phyloP scores from a whole-genome alignment of 257 asterid species.

The Capsicum chinense region DNA sequence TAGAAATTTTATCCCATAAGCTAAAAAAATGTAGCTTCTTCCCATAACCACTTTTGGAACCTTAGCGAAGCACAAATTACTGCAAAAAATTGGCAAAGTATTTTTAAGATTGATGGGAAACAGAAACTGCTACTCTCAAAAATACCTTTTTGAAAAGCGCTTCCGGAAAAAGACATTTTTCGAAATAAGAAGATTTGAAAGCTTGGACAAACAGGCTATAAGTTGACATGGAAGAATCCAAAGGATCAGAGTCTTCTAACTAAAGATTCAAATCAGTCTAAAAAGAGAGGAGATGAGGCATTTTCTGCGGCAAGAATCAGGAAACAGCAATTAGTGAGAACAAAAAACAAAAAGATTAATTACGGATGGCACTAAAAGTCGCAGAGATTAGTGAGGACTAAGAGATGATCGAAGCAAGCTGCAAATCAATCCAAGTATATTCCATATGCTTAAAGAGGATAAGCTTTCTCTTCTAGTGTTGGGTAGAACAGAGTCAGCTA shows the following conservation, averaged over 20 bases:
- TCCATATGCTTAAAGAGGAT: not conserved
- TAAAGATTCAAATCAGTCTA: constrained; percentile 22
- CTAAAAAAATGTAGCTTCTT: not conserved
- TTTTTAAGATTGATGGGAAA: not conserved
- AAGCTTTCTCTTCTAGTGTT: not conserved
- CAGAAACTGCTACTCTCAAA: not conserved
- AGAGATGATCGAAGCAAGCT: constrained; percentile 15
- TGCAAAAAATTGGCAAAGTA: not conserved
- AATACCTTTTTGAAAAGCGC: not conserved
- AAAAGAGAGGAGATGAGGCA: not conserved
- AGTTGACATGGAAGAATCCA: not conserved
- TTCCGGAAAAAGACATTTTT: not conserved
- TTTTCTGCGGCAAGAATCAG: not conserved
- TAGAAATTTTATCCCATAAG: not conserved
- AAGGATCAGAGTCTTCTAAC: not conserved
- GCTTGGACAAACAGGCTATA: not conserved
- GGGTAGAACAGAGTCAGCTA: not conserved
- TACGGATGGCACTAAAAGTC: not conserved
- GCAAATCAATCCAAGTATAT: not conserved
- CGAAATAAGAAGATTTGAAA: not conserved
- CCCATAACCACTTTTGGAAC: not conserved
- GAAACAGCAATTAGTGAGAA: not conserved
- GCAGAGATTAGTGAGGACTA: not conserved
- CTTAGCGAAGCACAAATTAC: not conserved
- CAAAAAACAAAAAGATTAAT: not conserved